Percentiles rank a stretch among this genome's conserved stretches.
Conservation (phyloP, 2,329 filamentous ascomycete genomes). For the Diaporthe ampelina region DNA sequence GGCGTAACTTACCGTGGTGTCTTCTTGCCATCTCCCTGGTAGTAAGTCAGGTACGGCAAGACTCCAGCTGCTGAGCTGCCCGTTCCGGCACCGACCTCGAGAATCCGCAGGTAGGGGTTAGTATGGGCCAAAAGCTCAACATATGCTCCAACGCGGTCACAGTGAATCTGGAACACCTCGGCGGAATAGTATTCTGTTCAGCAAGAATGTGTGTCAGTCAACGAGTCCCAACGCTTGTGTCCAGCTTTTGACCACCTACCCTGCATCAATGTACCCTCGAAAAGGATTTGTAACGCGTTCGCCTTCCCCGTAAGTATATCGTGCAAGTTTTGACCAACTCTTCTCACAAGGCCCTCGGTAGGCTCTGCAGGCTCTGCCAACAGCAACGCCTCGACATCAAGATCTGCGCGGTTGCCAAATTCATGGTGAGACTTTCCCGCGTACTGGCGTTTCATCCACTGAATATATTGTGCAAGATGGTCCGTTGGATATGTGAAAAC, state of each 20-base stretch:
- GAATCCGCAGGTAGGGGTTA: neutral
- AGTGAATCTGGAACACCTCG: conserved; percentile 15
- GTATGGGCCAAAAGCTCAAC: neutral
- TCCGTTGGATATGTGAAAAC: neutral
- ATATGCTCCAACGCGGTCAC: conserved; percentile 18
- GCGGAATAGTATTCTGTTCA: conserved; percentile 27
- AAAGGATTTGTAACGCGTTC: conserved; percentile 4
- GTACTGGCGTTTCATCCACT: conserved; percentile 9
- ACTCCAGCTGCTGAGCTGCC: conserved; percentile 43
- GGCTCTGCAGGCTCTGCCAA: neutral
- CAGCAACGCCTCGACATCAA: neutral
- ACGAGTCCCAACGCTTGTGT: neutral
- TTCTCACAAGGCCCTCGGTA: neutral
- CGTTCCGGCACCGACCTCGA: conserved; percentile 42
- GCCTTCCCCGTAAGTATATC: neutral
- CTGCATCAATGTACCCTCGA: conserved; percentile 9
- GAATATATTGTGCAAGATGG: neutral
- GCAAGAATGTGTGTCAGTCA: neutral
- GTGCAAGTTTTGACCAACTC: conserved; percentile 4
- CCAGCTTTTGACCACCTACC: neutral
- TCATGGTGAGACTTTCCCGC: neutral
- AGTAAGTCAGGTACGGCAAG: neutral
- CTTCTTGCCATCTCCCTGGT: neutral
- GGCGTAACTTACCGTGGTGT: conserved; percentile 29
- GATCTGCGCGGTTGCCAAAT: neutral